Evolutionary conservation across 768 basidiomycete species (phyloP).

Genomic region (Phanerochaete sordida): DNA sequence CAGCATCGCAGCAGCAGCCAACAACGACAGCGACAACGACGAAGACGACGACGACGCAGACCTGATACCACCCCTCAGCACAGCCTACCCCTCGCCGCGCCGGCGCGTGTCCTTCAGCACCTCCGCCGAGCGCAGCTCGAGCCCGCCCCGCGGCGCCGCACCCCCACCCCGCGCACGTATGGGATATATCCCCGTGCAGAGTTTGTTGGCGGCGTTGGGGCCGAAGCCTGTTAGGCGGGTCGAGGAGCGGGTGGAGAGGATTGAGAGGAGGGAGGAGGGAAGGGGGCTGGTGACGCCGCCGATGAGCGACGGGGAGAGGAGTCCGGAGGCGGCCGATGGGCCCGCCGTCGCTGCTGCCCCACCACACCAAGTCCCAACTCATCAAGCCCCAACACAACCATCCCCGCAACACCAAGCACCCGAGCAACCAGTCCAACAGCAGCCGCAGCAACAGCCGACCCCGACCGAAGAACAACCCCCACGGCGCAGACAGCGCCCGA

Average conservation of each 20-base stretch:
- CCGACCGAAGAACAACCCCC: not conserved
- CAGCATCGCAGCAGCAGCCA: too few species aligned
- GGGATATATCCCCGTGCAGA: not conserved
- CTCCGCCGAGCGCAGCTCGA: constrained; percentile 5
- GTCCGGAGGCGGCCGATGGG: not conserved
- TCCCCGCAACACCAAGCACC: too few species aligned
- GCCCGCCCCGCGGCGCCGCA: not conserved
- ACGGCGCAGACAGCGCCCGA: not conserved
- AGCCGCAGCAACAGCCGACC: not conserved
- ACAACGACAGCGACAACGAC: not conserved
- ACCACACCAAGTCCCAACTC: too few species aligned
- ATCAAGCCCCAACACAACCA: too few species aligned
- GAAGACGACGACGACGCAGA: not conserved
- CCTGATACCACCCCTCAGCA: not conserved
- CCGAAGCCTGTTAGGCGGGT: not conserved
- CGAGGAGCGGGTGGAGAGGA: not conserved
- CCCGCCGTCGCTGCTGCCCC: too few species aligned
- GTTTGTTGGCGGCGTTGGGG: not conserved
- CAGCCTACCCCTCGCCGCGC: too few species aligned
- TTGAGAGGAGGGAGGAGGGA: not conserved
- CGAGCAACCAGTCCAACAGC: too few species aligned
- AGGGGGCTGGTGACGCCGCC: not conserved
- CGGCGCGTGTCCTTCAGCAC: constrained; percentile 12
- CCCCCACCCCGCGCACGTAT: too few species aligned
- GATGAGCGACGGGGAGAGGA: not conserved